These are phyloP conservation scores for Cantharellus anzutake DNA, from an alignment of 768 basidiomycete species.

Conservation along the genomic window DNA sequence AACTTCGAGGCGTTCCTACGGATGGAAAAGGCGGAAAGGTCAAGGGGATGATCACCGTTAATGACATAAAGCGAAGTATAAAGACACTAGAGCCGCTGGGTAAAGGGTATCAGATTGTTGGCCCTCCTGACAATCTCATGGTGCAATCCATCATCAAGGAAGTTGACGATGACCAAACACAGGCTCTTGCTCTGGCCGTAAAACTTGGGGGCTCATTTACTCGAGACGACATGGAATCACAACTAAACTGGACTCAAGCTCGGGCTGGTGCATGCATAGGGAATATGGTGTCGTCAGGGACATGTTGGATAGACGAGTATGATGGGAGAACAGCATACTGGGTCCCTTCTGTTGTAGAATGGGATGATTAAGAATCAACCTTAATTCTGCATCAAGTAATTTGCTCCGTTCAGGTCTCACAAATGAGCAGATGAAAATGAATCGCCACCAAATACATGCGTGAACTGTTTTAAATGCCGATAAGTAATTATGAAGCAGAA, in stretches of 20 bases:
- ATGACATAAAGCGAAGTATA: slow-evolving; percentile 69
- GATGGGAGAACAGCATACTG: slow-evolving; percentile 56
- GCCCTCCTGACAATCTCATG: slow-evolving; percentile 53
- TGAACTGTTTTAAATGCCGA: too few relatives aligned
- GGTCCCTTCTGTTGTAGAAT: slow-evolving; percentile 75
- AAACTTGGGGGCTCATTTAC: slow-evolving; percentile 58
- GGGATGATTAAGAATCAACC: slow-evolving; percentile 28
- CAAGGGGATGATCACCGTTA: slow-evolving; percentile 51
- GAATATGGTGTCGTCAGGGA: slow-evolving; percentile 74
- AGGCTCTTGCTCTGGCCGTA: slow-evolving; percentile 45
- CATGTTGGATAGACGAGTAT: slow-evolving; percentile 90
- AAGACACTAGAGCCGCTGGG: slow-evolving; percentile 74
- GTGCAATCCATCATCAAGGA: slow-evolving; percentile 81
- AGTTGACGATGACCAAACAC: slow-evolving; percentile 75
- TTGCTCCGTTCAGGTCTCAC: too few relatives aligned
- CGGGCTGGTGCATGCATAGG: slow-evolving; percentile 62
- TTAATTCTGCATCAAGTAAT: too few relatives aligned
- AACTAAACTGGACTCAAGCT: slow-evolving; percentile 58
- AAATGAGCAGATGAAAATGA: too few relatives aligned
- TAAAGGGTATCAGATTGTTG: slow-evolving; percentile 77
- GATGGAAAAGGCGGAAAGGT: slow-evolving; percentile 16
- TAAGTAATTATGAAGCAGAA: neutral
- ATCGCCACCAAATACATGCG: too few relatives aligned
- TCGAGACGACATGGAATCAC: slow-evolving; percentile 31
- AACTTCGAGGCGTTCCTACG: slow-evolving; percentile 39